Conservation (phyloP, 1,284 basidiomycete genomes). For the Neolentinus lepideus region DNA sequence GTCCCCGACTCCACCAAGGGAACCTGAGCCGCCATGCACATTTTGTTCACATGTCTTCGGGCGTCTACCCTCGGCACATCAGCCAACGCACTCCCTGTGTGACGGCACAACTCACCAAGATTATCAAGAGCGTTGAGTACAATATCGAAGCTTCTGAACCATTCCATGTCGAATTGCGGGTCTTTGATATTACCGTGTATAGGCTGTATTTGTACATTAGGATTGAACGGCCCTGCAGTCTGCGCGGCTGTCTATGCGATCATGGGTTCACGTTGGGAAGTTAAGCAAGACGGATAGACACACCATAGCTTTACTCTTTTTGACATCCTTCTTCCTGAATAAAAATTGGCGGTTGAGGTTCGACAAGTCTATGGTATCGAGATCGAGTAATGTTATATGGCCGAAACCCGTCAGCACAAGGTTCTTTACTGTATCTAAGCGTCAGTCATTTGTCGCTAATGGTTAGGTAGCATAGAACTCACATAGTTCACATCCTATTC, state of each 20-base stretch:
- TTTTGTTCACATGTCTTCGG: constrained; percentile 90
- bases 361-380: constrained; percentile 98
- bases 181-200: constrained; percentile 97
- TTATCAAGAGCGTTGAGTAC: constrained; percentile 98
- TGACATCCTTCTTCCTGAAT: constrained; percentile 96
- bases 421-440: constrained; percentile 79
- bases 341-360: constrained; percentile 98
- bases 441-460: neutral
- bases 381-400: constrained; percentile 88
- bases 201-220: constrained; percentile 81
- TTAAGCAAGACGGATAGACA: constrained; percentile 6
- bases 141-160: constrained; percentile 88
- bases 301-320: constrained; percentile 91
- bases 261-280: neutral
- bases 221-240: constrained; percentile 89
- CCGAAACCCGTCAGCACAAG: constrained; percentile 91
- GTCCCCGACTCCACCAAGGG: constrained; percentile 97
- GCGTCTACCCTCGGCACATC: constrained; percentile 49
- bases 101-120: constrained; percentile 49
- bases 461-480: constrained; percentile 26
- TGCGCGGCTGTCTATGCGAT: constrained; percentile 72
- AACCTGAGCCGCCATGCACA: constrained; percentile 89
- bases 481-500: constrained; percentile 96
- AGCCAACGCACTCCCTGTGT: neutral
- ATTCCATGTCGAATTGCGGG: constrained; percentile 81